Base-by-base conservation (phyloP, 2,329 filamentous ascomycete genomes). In the Fusarium pseudograminearum region DNA sequence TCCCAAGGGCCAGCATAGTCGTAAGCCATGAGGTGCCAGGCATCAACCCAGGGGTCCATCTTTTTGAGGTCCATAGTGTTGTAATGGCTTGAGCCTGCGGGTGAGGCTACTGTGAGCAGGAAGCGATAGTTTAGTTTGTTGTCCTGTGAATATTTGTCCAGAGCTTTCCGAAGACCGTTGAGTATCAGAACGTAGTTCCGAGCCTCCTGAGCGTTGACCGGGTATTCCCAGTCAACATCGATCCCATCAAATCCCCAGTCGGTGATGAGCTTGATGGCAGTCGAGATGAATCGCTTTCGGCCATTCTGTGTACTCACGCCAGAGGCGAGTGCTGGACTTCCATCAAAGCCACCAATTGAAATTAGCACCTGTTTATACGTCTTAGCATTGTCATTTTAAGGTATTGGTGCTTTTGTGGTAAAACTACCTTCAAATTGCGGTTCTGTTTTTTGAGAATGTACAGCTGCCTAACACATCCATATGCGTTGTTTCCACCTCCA, bases 401-500 rank as follows among this genome's bases (percentile, higher is more conserved):
- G 20, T 16, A 2, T 5, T 26, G 22, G 5, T 5, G 16, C 20
- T n/a, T 50, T 45, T 16, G 34, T 45, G 45, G 12, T 48, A 48
- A 16, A 33, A 56, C 40, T 46, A 91, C 85, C 80, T 97, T 97
- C 60, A 97, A 80, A 54, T 92, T 88, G 22, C 93, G 88, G 77
- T 97, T 88, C 71, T 85, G 81, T 80, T 93, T 90, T 83, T 97
- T 97, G 54, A 92, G 84, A 2, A 93, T 79, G 77, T 86, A 93
- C 2, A 97, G 82, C 76, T 95, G 92, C 80, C 94, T 94, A 67
- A 93, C 79, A 75, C 89, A 91, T 41, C 93, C 93, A 74, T 93
- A 94, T 52, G 89, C 87, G 75, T 95, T 93, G 61, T 82, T 87
- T 7, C 88, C 82, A 9, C 89, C 86, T 83, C 84, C 87, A 2